Percentiles rank a stretch among this genome's conserved stretches.
These are phyloP conservation scores for Cyberlindnera nakhonratchasimensis DNA, from an alignment of 805 yeast genomes.

Conservation along the genomic window DNA sequence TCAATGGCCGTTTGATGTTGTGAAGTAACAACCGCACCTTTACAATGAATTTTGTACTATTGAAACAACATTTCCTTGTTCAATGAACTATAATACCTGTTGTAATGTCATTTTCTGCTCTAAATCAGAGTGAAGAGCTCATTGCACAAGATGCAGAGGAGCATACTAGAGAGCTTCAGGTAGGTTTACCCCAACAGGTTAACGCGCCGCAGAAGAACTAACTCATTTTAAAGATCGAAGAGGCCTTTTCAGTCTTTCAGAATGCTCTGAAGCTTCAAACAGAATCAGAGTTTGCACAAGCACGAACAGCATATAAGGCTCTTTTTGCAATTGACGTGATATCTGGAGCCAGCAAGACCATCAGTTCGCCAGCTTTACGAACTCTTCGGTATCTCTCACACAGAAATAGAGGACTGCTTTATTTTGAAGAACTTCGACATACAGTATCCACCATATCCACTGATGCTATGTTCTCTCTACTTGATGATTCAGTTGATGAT, in stretches of 20 bases:
- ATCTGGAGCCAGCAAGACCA: constrained; percentile 38
- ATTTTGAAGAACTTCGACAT: constrained; percentile 38
- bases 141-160: constrained; percentile 70
- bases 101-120: constrained; percentile 49
- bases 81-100: too few species aligned
- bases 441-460: constrained; percentile 13
- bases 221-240: constrained; percentile 43
- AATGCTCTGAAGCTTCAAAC: constrained; percentile 64
- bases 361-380: constrained; percentile 63
- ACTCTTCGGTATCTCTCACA: constrained; percentile 71
- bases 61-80: too few species aligned
- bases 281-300: constrained; percentile 40
- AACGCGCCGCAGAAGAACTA: background rate
- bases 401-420: constrained; percentile 77
- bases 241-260: constrained; percentile 74
- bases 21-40: too few species aligned
- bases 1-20: too few species aligned
- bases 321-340: constrained; percentile 70
- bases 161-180: constrained; percentile 86
- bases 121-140: constrained; percentile 75
- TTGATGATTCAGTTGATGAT: constrained; percentile 48
- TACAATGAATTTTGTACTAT: too few species aligned
- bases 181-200: constrained; percentile 20
- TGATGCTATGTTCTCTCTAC: constrained; percentile 10
- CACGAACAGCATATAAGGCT: constrained; percentile 54